phyloP scores from a whole-genome alignment of 495 filamentous ascomycete genomes.

The Oleoguttula mirabilis region DNA sequence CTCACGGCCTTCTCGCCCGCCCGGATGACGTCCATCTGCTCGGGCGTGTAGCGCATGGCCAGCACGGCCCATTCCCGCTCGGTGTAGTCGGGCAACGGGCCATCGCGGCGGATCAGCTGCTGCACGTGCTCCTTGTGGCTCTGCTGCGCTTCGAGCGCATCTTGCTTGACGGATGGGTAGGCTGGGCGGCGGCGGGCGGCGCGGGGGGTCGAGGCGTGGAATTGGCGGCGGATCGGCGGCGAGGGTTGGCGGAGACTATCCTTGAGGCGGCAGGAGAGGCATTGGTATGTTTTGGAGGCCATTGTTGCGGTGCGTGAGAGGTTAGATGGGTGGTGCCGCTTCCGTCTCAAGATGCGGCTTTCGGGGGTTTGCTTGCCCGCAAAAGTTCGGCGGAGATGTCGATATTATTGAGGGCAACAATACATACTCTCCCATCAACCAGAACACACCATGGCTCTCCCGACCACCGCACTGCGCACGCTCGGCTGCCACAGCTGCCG shows the following conservation, averaged over 20 bases:
- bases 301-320: too few relatives aligned
- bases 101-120: constrained; percentile 31
- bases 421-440: too few relatives aligned
- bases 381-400: too few relatives aligned
- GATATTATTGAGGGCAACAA: too few relatives aligned
- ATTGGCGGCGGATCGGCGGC: constrained; percentile 9
- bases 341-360: too few relatives aligned
- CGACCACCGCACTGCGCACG: neutral
- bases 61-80: constrained; percentile 53
- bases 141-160: constrained; percentile 24
- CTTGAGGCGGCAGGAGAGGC: constrained; percentile 16
- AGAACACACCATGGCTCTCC: neutral
- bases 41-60: constrained; percentile 54
- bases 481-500: constrained; percentile 1
- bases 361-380: too few relatives aligned
- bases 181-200: constrained; percentile 24
- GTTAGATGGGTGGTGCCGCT: too few relatives aligned
- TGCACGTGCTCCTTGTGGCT: constrained; percentile 23
- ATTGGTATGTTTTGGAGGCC: constrained; percentile 14
- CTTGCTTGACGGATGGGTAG: constrained; percentile 29
- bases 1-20: constrained; percentile 76
- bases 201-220: constrained; percentile 14
- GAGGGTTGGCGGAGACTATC: constrained; percentile 1
- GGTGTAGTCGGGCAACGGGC: constrained; percentile 59
- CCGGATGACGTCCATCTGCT: constrained; percentile 74